Percentiles rank a stretch among this genome's conserved stretches.
Evolutionary conservation across 768 basidiomycete genomes (phyloP).

Genomic region (Pleurotus platypus): DNA sequence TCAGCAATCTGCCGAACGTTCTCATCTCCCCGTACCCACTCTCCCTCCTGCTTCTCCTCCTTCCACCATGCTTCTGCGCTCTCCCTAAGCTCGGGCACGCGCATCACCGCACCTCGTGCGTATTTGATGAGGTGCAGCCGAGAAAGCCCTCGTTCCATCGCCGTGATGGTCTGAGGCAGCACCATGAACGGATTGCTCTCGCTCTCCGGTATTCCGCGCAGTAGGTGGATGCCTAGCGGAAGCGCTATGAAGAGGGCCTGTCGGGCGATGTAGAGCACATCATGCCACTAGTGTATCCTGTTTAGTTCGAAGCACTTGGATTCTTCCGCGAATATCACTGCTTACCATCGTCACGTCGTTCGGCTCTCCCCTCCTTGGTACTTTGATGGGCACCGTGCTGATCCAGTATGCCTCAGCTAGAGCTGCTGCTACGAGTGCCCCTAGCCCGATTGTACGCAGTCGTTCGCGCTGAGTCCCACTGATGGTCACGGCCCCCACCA

Average conservation of each 20-base stretch:
- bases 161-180: constrained; percentile 21
- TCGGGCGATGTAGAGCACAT: constrained; percentile 51
- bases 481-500: constrained; percentile 49
- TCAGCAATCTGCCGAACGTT: constrained; percentile 44
- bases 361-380: constrained; percentile 30
- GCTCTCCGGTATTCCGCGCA: constrained; percentile 29
- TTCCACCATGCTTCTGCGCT: constrained; percentile 57
- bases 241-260: constrained; percentile 55
- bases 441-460: constrained; percentile 43
- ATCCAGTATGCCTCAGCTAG: constrained; percentile 54
- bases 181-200: constrained; percentile 24
- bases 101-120: constrained; percentile 53
- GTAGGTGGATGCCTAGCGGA: constrained; percentile 45
- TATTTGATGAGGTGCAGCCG: constrained; percentile 55
- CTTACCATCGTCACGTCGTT: constrained; percentile 31
- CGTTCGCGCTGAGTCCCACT: constrained; percentile 34
- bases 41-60: constrained; percentile 48
- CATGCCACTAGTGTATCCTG: constrained; percentile 55
- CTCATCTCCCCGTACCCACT: constrained; percentile 43
- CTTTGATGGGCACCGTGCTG: constrained; percentile 40
- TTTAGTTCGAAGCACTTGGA: neutral
- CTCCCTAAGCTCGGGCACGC: constrained; percentile 43
- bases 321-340: no score
- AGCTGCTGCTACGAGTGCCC: constrained; percentile 43
- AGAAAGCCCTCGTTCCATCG: constrained; percentile 28